These are phyloP conservation scores for Colletotrichum sublineola DNA, from an alignment of 2,329 filamentous ascomycete genomes.

Conservation along the genomic window DNA sequence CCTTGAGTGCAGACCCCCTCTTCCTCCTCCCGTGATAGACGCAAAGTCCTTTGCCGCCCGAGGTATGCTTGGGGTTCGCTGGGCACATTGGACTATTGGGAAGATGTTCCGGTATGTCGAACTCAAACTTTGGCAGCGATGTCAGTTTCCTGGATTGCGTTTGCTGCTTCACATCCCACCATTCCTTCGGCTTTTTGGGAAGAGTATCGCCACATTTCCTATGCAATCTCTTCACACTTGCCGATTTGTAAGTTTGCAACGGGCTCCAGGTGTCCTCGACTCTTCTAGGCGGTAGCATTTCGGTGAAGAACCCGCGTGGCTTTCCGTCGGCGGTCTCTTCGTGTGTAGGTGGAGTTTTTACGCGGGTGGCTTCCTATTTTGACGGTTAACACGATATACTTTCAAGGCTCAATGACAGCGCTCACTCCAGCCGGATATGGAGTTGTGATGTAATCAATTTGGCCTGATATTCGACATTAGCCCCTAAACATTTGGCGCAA, in stretches of 20 bases:
- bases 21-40: constrained; percentile 62
- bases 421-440: constrained; percentile 54
- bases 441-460: constrained; percentile 38
- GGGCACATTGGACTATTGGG: constrained; percentile 66
- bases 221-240: constrained; percentile 9
- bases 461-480: constrained; percentile 34
- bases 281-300: constrained; percentile 51
- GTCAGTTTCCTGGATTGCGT: constrained; percentile 38
- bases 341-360: constrained; percentile 61
- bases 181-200: constrained; percentile 49
- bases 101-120: constrained; percentile 65
- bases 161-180: constrained; percentile 53
- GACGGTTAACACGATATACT: constrained; percentile 30
- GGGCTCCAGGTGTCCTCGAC: constrained; percentile 36
- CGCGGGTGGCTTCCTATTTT: constrained; percentile 61
- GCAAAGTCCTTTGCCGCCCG: constrained; percentile 62
- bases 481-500: background rate
- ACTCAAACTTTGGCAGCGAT: constrained; percentile 54
- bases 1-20: constrained; percentile 10
- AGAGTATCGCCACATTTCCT: constrained; percentile 45
- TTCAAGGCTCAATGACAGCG: background rate
- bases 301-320: constrained; percentile 59
- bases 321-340: constrained; percentile 54
- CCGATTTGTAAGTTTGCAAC: background rate
- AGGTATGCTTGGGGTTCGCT: constrained; percentile 58